These are phyloP conservation scores for Geoglossum cookeanum DNA, from an alignment of 2,329 filamentous ascomycete species.

Conservation along the genomic window DNA sequence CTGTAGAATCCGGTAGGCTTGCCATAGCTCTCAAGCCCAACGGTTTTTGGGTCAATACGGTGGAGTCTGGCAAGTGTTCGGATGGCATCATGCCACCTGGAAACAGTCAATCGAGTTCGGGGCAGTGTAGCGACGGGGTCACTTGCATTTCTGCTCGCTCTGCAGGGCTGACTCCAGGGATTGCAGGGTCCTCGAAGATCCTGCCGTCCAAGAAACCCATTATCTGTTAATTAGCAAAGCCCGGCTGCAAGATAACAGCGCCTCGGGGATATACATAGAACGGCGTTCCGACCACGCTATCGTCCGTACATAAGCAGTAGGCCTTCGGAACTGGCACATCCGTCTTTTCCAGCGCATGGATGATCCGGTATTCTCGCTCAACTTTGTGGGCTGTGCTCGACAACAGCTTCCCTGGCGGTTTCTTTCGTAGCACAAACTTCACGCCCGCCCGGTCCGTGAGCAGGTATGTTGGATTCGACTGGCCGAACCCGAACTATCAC, in stretches of 20 bases:
- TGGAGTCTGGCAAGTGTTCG: slow-evolving; percentile 74
- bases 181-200: slow-evolving; percentile 3
- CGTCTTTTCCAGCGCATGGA: slow-evolving; percentile 9
- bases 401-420: slow-evolving; percentile 8
- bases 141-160: slow-evolving; percentile 4
- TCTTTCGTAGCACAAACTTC: slow-evolving; percentile 9
- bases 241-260: too few species aligned
- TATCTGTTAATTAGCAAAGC: neutral
- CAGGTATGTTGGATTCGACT: slow-evolving; percentile 10
- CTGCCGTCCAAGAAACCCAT: slow-evolving; percentile 5
- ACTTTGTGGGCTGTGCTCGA: slow-evolving; percentile 8
- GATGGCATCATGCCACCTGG: slow-evolving; percentile 64
- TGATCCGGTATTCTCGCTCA: slow-evolving; percentile 8
- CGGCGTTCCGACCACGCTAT: slow-evolving; percentile 8
- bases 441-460: slow-evolving; percentile 8
- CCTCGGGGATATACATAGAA: slow-evolving; percentile 10
- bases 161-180: neutral
- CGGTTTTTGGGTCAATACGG: slow-evolving; percentile 43
- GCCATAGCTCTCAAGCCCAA: slow-evolving; percentile 57
- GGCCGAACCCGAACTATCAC: slow-evolving; percentile 12
- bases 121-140: neutral
- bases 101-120: neutral
- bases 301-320: slow-evolving; percentile 9
- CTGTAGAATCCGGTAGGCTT: slow-evolving; percentile 60
- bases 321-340: slow-evolving; percentile 8